Conservation (phyloP, 2,329 filamentous ascomycete species). For the Penicillium sp. region DNA sequence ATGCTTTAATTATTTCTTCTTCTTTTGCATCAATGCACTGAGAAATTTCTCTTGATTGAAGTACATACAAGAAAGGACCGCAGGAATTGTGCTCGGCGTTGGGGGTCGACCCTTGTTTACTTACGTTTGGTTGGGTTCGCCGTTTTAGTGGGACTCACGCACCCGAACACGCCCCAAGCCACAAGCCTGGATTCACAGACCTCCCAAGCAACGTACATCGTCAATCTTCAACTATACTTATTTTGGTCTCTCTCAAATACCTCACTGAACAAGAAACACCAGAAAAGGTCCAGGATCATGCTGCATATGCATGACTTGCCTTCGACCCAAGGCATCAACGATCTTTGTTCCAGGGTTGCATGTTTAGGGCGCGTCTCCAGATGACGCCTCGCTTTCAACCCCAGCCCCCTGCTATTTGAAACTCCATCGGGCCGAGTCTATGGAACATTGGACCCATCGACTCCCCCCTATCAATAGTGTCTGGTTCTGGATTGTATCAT, state of each 20-base stretch:
- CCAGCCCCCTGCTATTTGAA: background rate
- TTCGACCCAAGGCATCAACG: background rate
- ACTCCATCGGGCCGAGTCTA: background rate
- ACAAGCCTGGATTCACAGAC: background rate
- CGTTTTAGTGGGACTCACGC: background rate
- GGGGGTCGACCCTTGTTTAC: background rate
- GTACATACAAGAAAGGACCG: background rate
- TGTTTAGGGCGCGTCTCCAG: background rate
- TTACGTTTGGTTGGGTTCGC: background rate
- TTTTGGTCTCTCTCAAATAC: background rate
- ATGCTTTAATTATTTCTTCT: too few species aligned
- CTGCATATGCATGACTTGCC: slow-evolving; percentile 1
- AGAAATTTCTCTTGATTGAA: too few species aligned
- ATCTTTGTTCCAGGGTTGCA: background rate
- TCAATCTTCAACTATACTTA: background rate
- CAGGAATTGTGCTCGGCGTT: background rate
- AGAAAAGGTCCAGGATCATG: background rate
- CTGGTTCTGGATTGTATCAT: slow-evolving; percentile 23
- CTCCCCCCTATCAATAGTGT: slow-evolving; percentile 9
- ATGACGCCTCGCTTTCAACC: slow-evolving; percentile 4
- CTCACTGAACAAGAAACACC: background rate
- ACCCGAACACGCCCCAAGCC: background rate
- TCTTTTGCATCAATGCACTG: too few species aligned
- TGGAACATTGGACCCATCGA: slow-evolving; percentile 8
- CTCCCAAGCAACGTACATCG: background rate